A percentile compares a stretch with the other conserved stretches of the same genome.
Conservation (phyloP, 257 asterid species). For the Voacanga thouarsii region DNA sequence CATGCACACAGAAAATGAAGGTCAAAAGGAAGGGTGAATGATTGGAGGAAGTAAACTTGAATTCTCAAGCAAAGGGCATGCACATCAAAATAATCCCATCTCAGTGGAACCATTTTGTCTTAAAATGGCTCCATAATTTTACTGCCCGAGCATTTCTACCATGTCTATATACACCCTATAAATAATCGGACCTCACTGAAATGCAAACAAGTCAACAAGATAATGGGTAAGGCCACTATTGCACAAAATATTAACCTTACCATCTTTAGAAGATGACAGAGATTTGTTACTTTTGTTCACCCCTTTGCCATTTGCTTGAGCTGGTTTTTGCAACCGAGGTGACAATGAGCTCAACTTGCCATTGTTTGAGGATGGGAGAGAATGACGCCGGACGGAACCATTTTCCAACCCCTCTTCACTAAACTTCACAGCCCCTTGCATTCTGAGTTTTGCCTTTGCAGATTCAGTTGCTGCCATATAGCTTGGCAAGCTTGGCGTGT, state of each 20-base stretch:
- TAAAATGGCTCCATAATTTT: not conserved
- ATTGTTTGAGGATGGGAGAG: conserved; percentile 61
- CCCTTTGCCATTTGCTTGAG: conserved; percentile 68
- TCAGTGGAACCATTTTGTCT: not conserved
- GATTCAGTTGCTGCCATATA: conserved; percentile 93
- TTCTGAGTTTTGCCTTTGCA: conserved; percentile 93
- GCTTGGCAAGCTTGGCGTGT: conserved; percentile 70
- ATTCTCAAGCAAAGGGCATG: not conserved
- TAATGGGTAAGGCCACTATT: not conserved
- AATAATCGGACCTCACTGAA: not conserved
- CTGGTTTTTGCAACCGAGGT: conserved; percentile 69
- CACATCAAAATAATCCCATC: not conserved
- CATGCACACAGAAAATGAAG: not conserved
- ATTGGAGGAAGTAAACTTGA: not conserved
- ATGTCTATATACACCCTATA: not conserved
- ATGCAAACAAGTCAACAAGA: not conserved
- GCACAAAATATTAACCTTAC: conserved; percentile 31
- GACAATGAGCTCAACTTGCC: conserved; percentile 61
- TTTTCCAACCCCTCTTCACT: conserved; percentile 57
- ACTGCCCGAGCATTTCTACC: not conserved
- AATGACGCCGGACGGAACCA: conserved; percentile 63
- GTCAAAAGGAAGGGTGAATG: not conserved
- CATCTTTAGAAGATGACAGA: conserved; percentile 57
- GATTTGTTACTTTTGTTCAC: conserved; percentile 50
- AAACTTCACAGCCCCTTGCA: conserved; percentile 57